Conservation (phyloP, 2,329 filamentous ascomycete species). For the Amauroascus verrucosus region DNA sequence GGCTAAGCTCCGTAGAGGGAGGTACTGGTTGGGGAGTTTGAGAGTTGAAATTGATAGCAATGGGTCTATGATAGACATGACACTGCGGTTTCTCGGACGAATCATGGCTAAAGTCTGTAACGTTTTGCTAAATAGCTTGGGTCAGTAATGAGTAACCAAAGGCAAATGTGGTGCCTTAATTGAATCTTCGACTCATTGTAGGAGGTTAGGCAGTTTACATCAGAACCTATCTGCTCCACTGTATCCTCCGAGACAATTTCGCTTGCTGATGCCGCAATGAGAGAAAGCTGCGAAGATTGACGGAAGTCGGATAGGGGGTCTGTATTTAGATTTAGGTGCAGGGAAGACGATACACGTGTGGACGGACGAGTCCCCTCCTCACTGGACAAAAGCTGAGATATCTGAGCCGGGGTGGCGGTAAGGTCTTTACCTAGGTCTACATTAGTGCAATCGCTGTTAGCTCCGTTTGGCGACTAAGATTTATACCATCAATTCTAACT, state of each 20-base stretch:
- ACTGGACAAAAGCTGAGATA: conserved; percentile 6
- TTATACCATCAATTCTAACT: not conserved
- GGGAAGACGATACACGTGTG: conserved; percentile 27
- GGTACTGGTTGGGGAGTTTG: conserved; percentile 30
- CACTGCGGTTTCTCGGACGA: conserved; percentile 25
- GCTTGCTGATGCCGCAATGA: conserved; percentile 39
- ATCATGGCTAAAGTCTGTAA: conserved; percentile 29
- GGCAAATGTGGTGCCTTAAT: no score
- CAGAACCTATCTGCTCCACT: conserved; percentile 28
- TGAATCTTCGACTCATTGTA: no score
- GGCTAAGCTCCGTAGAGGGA: conserved; percentile 33
- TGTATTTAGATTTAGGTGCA: conserved; percentile 26
- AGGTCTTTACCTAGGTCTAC: conserved; percentile 7
- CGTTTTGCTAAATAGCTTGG: not conserved
- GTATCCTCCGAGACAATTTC: conserved; percentile 35
- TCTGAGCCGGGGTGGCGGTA: not conserved
- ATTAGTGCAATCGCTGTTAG: not conserved
- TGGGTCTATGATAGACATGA: conserved; percentile 33
- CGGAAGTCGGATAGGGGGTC: conserved; percentile 30
- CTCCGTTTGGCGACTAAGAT: not conserved
- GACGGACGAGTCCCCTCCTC: conserved; percentile 12
- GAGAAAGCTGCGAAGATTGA: conserved; percentile 34
- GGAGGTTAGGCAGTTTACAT: conserved; percentile 20
- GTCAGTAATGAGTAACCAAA: not conserved
- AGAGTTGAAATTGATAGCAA: conserved; percentile 35